These are phyloP conservation scores for Cucurbita argyrosperma DNA, from an alignment of 306 rosid species.

Conservation along the genomic window DNA sequence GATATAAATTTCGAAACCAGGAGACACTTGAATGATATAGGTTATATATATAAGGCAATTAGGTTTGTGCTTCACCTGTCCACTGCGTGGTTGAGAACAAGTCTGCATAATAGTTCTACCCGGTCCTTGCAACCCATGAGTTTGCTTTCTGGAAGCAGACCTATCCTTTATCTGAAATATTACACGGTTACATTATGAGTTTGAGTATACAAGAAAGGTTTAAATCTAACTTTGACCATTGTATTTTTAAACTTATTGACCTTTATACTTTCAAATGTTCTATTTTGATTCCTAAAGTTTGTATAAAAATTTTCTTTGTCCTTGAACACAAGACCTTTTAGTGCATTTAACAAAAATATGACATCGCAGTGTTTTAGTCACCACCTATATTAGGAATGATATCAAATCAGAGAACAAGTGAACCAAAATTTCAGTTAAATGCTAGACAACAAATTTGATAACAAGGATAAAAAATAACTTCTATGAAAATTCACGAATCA, in stretches of 20 bases:
- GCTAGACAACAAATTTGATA: not conserved
- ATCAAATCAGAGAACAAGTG: not conserved
- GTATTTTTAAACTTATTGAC: not conserved
- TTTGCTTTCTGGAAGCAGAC: slow-evolving; percentile 35
- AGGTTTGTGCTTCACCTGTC: slow-evolving; percentile 35
- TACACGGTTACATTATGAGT: slow-evolving; percentile 6
- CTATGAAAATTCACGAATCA: not conserved
- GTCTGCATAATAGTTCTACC: slow-evolving; percentile 36
- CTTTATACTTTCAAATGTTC: not conserved
- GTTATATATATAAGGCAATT: too few relatives aligned
- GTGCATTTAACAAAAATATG: not conserved
- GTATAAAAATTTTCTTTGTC: not conserved
- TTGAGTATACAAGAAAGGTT: not conserved
- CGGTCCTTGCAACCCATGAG: slow-evolving; percentile 28
- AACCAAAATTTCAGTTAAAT: not conserved
- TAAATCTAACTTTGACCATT: not conserved
- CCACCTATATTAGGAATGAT: not conserved
- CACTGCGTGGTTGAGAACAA: slow-evolving; percentile 28
- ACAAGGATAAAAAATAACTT: not conserved
- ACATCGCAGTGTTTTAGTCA: not conserved
- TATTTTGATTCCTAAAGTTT: not conserved
- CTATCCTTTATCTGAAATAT: slow-evolving; percentile 35
- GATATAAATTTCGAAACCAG: not conserved
- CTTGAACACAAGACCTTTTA: not conserved
- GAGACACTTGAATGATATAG: not conserved